A percentile compares a stretch with the other conserved stretches of the same genome.
These are phyloP conservation scores for Yamadazyma sp. DNA, from an alignment of 1,139 yeast genomes.

Conservation along the genomic window DNA sequence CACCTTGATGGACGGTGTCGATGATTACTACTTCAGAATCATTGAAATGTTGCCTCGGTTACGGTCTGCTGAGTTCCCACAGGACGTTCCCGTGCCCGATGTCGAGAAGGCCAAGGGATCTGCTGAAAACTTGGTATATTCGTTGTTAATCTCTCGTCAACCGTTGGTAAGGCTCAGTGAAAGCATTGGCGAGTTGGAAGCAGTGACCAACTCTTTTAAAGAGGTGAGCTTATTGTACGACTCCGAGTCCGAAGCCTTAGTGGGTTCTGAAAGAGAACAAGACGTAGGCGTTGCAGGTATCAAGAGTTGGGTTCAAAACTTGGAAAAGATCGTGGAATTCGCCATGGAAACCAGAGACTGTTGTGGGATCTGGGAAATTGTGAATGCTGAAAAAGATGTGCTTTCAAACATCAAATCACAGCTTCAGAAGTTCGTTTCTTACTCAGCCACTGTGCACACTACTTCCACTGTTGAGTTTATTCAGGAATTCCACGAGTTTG, in stretches of 20 bases:
- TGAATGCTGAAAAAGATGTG: background rate
- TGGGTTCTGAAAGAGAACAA: slow-evolving; percentile 18
- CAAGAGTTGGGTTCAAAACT: slow-evolving; percentile 29
- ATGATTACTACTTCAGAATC: slow-evolving; percentile 63
- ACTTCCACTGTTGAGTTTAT: slow-evolving; percentile 7
- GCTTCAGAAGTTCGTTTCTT: background rate
- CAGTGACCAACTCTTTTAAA: slow-evolving; percentile 5
- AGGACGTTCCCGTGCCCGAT: slow-evolving; percentile 76
- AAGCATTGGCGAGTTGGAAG: slow-evolving; percentile 8
- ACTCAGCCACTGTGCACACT: slow-evolving; percentile 8
- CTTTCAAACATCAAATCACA: background rate
- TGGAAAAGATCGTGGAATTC: slow-evolving; percentile 53
- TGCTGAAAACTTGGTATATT: slow-evolving; percentile 69
- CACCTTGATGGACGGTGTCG: slow-evolving; percentile 44
- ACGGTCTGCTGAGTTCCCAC: slow-evolving; percentile 62
- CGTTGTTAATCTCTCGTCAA: slow-evolving; percentile 49
- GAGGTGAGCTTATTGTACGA: slow-evolving; percentile 14
- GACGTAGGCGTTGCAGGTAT: slow-evolving; percentile 21
- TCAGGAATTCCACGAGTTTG: slow-evolving; percentile 7
- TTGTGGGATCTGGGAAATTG: background rate
- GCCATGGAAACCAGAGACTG: slow-evolving; percentile 28
- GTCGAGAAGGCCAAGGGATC: slow-evolving; percentile 77
- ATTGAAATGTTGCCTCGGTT: slow-evolving; percentile 81
- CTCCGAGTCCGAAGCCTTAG: slow-evolving; percentile 9
- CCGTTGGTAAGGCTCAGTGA: slow-evolving; percentile 39